phyloP scores from a whole-genome alignment of 2,329 filamentous ascomycete species.

The Dissoconium aciculare region DNA sequence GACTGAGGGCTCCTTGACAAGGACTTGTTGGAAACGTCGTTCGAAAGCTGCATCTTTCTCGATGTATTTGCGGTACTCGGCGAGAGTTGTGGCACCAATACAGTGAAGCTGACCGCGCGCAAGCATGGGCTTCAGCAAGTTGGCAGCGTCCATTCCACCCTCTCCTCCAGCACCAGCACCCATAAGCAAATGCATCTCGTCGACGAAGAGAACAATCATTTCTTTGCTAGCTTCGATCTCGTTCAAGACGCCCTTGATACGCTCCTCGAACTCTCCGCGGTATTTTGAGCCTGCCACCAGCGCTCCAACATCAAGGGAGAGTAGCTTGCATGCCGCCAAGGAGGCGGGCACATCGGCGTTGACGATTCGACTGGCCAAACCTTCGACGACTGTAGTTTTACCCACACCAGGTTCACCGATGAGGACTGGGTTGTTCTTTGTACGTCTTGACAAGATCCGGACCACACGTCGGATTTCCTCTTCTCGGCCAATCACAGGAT shows the following conservation, averaged over 20 bases:
- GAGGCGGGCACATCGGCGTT: constrained; percentile 95
- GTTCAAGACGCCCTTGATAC: constrained; percentile 97
- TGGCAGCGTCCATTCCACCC: constrained; percentile 97
- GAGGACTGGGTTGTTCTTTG: constrained; percentile 93
- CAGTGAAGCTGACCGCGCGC: constrained; percentile 93
- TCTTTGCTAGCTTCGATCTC: constrained; percentile 91
- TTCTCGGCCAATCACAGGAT: constrained; percentile 89
- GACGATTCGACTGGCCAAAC: constrained; percentile 85
- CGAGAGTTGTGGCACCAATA: constrained; percentile 88
- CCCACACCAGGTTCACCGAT: constrained; percentile 97
- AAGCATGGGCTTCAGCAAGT: constrained; percentile 94
- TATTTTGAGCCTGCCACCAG: constrained; percentile 97
- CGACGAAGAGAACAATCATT: constrained; percentile 94
- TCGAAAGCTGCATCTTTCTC: constrained; percentile 98
- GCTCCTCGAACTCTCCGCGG: constrained; percentile 94
- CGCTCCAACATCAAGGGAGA: constrained; percentile 89
- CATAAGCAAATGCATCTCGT: constrained; percentile 98
- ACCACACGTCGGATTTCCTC: constrained; percentile 86
- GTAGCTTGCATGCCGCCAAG: constrained; percentile 78
- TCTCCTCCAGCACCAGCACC: constrained; percentile 87
- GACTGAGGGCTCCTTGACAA: constrained; percentile 87
- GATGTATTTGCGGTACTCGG: constrained; percentile 96
- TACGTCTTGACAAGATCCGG: constrained; percentile 78
- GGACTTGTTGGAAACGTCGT: constrained; percentile 92
- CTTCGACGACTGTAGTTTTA: constrained; percentile 96